Base-by-base conservation (phyloP, 305 asterid species). In the Caryopteris hybrid region DNA sequence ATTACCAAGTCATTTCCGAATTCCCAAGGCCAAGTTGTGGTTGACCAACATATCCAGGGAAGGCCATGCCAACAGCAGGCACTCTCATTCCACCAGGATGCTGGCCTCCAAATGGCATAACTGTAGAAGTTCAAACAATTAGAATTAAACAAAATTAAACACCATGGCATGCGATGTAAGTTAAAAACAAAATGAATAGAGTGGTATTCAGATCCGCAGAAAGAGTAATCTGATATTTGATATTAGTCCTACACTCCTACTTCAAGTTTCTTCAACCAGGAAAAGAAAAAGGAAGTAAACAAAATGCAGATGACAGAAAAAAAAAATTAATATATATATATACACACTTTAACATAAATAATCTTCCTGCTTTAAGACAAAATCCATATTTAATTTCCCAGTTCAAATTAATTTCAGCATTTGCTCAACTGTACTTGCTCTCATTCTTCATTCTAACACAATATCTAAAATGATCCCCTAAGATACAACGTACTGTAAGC, bases 1-100 rank as follows among this genome's bases (percentile, higher is more conserved):
- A 68, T 70, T 85, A 85, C 94, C 94, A 87, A 59, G 94, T 87
- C 94, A 87, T 87, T 76, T 87, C 94, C 55, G 97, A 85, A 78
- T 75, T 88, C 63, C 95, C 97, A 59, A 68, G 75, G 55, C 73
- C 64, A 68, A 42, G 84, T 61, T 86, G 88, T 52, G 90, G 88
- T 50, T 82, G 85, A 71, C 69, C 88, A 74, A 91, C 96, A 81
- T 88, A 91, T 74, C 96, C 97, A 60, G 97, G 97, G 76, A 85
- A 91, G 38, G 96, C 97, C 97, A 91, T 91, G 80, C 96, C 97
- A 72, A 91, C 93, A 72, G 97, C 96, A 72, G 97, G 97, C 75
- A 90, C 93, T 74, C 96, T 89, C 33, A 91, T 79, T 53, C 97
- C 95, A 36, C 97, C 86, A 16, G 93, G 88, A 78, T 76, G 95